Conservation (phyloP, 352 stramenopile genomes). For the Globisporangium solare region DNA sequence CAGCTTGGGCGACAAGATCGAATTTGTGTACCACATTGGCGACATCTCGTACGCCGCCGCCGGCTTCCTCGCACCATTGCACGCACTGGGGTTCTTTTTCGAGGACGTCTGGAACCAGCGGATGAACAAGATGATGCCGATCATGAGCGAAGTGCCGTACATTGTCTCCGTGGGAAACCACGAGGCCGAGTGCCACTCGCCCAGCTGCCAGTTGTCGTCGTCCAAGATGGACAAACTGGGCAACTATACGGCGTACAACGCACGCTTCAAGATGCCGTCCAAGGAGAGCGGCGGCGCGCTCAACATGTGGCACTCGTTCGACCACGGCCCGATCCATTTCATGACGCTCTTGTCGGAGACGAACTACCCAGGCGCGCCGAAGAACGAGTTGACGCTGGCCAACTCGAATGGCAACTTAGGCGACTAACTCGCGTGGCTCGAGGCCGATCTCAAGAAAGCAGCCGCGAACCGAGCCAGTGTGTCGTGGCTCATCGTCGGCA, state of each 20-base stretch:
- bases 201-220: slow-evolving; percentile 39
- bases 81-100: slow-evolving; percentile 71
- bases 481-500: slow-evolving; percentile 47
- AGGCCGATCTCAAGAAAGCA: slow-evolving; percentile 41
- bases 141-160: slow-evolving; percentile 66
- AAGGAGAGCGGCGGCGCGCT: slow-evolving; percentile 41
- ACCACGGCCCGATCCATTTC: slow-evolving; percentile 80
- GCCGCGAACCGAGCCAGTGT: slow-evolving; percentile 33
- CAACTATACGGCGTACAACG: slow-evolving; percentile 85
- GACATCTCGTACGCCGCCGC: slow-evolving; percentile 56
- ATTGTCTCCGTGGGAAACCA: slow-evolving; percentile 86
- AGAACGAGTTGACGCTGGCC: slow-evolving; percentile 30
- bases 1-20: slow-evolving; percentile 24
- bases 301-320: slow-evolving; percentile 90
- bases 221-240: slow-evolving; percentile 49
- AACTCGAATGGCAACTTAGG: slow-evolving; percentile 40
- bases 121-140: slow-evolving; percentile 58
- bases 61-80: slow-evolving; percentile 17
- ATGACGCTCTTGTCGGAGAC: slow-evolving; percentile 82
- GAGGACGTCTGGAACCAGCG: slow-evolving; percentile 85
- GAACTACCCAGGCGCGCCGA: slow-evolving; percentile 37
- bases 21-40: slow-evolving; percentile 70
- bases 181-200: slow-evolving; percentile 84
- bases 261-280: slow-evolving; percentile 83
- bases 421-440: slow-evolving; percentile 46